Conservation (phyloP, 1,139 yeast genomes). For the Yamadazyma triangularis region DNA sequence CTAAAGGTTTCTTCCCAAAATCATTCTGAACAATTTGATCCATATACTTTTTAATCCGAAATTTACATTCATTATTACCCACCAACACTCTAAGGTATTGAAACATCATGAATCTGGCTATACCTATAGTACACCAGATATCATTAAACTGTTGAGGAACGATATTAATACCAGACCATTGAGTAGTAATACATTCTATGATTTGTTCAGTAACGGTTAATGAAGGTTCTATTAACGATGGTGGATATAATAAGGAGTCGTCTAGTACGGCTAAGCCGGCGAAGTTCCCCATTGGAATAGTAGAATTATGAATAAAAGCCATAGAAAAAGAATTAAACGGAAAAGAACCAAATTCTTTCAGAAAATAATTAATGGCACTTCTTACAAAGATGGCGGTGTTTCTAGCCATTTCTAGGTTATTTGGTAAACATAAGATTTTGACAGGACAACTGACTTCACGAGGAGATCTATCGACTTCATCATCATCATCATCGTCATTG, state of each 20-base stretch:
- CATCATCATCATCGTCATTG: slow-evolving; percentile 29
- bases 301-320: slow-evolving; percentile 64
- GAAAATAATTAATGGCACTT: slow-evolving; percentile 76
- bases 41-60: slow-evolving; percentile 57
- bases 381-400: slow-evolving; percentile 76
- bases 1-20: slow-evolving; percentile 78
- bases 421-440: slow-evolving; percentile 54
- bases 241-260: slow-evolving; percentile 66
- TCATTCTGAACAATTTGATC: slow-evolving; percentile 71
- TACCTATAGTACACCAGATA: slow-evolving; percentile 89
- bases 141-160: slow-evolving; percentile 79
- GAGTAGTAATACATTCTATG: slow-evolving; percentile 71
- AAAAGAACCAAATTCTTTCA: slow-evolving; percentile 87
- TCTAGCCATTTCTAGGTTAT: slow-evolving; percentile 52
- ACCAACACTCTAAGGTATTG: slow-evolving; percentile 65
- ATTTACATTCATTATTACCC: slow-evolving; percentile 82
- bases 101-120: slow-evolving; percentile 77
- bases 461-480: slow-evolving; percentile 19
- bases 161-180: slow-evolving; percentile 93
- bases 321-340: slow-evolving; percentile 83
- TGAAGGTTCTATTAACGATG: slow-evolving; percentile 76
- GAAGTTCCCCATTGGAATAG: slow-evolving; percentile 48
- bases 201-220: slow-evolving; percentile 64
- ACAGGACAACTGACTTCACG: slow-evolving; percentile 44
- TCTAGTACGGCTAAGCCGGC: slow-evolving; percentile 76